Percentiles rank a stretch among this genome's conserved stretches.
These are phyloP conservation scores for Periconia macrospinosa DNA, from an alignment of 2,329 filamentous ascomycete species.

Conservation along the genomic window DNA sequence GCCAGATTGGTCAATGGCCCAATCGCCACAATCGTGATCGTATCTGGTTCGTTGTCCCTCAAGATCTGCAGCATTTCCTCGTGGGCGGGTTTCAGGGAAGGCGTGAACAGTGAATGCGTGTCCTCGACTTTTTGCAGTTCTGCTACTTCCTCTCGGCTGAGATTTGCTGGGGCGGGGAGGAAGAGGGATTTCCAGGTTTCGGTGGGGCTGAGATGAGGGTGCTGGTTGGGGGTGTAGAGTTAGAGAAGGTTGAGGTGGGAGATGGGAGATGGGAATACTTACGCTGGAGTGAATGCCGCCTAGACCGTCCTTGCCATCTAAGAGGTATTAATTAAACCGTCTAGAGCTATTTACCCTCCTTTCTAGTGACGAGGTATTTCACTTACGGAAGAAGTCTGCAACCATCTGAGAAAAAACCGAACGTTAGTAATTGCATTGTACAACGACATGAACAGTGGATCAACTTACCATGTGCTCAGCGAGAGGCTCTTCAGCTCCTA, in stretches of 20 bases:
- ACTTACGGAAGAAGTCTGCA: slow-evolving; percentile 77
- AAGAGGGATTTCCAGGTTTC: slow-evolving; percentile 54
- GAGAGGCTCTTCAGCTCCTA: slow-evolving; percentile 83
- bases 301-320: slow-evolving; percentile 53
- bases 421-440: background rate
- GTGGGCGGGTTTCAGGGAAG: slow-evolving; percentile 73
- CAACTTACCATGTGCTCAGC: slow-evolving; percentile 67
- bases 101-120: slow-evolving; percentile 63
- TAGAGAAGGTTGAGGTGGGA: background rate
- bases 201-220: slow-evolving; percentile 51
- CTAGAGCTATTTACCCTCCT: background rate
- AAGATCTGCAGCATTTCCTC: slow-evolving; percentile 89
- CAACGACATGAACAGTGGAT: background rate
- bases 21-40: slow-evolving; percentile 85
- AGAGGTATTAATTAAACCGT: slow-evolving; percentile 5
- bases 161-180: slow-evolving; percentile 33
- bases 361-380: background rate
- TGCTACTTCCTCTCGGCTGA: slow-evolving; percentile 35
- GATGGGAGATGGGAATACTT: background rate
- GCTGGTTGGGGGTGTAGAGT: slow-evolving; percentile 31
- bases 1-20: slow-evolving; percentile 95
- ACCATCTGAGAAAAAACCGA: slow-evolving; percentile 49
- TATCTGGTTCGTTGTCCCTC: slow-evolving; percentile 76
- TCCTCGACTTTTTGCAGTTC: slow-evolving; percentile 42
- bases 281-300: slow-evolving; percentile 53